Conservation (phyloP, 495 filamentous ascomycete genomes). For the Letharia lupina region DNA sequence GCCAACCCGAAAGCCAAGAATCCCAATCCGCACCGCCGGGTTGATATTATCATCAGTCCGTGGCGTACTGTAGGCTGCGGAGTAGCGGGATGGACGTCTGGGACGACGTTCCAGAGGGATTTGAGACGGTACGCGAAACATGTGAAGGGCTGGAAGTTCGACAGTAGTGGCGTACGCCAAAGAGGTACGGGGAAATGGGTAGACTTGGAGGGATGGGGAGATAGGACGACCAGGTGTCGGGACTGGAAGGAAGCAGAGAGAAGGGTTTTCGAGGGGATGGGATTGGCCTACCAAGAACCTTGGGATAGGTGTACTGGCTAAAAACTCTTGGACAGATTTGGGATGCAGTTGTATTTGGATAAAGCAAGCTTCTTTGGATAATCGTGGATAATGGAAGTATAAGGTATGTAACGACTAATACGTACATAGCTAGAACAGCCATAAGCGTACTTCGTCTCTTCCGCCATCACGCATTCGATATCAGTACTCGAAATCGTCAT, state of each 20-base stretch:
- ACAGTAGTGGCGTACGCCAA: slow-evolving; percentile 76
- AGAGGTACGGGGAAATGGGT: slow-evolving; percentile 56
- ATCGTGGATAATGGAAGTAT: neutral
- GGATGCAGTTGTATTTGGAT: neutral
- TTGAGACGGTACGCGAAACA: slow-evolving; percentile 71
- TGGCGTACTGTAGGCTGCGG: slow-evolving; percentile 86
- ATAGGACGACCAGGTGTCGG: slow-evolving; percentile 35
- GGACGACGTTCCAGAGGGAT: slow-evolving; percentile 84
- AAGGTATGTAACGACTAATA: slow-evolving; percentile 2
- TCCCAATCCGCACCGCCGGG: slow-evolving; percentile 68
- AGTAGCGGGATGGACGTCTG: slow-evolving; percentile 80
- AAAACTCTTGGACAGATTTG: neutral
- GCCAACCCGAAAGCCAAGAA: slow-evolving; percentile 43
- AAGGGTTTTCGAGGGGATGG: slow-evolving; percentile 71
- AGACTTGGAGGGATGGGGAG: slow-evolving; percentile 45
- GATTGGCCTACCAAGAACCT: slow-evolving; percentile 62
- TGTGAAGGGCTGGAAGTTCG: slow-evolving; percentile 70
- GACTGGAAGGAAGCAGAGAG: slow-evolving; percentile 66
- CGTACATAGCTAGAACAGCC: slow-evolving; percentile 7
- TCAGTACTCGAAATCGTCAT: slow-evolving; percentile 98
- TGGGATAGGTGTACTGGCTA: slow-evolving; percentile 69
- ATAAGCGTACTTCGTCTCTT: neutral
- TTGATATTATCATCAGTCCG: slow-evolving; percentile 89
- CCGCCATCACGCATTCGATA: neutral
- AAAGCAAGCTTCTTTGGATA: neutral